Evolutionary conservation across 176 grass and related monocot species (phyloP), one percentile per base, ranked within the genome.

Genomic region (Bromus sterilis): DNA sequence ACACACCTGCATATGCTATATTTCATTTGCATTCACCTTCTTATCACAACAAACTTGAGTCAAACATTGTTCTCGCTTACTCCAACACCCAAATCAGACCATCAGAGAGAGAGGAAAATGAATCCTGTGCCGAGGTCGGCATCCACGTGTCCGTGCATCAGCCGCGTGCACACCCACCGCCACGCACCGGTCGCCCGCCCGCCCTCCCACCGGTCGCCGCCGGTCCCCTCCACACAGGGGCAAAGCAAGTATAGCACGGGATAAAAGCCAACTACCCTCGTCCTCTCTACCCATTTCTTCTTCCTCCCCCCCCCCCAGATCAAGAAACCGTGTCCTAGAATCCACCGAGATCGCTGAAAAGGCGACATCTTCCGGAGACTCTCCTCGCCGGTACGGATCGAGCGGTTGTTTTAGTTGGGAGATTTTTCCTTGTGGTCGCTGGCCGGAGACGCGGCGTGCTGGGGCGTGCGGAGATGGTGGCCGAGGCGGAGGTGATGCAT

Each of bases 401-500:
- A 49, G 78, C 63, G 29, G 30, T 15, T 41, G 39, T 9, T n/a
- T 14, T 9, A 10, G 34, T 18, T 56, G 66, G 18, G 25, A 58
- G 68, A 5, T 13, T 82, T 23, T 28, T 49, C 16, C 51, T 21
- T 37, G 26, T 40, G 40, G 70, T 71, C 28, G 62, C 78, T 64
- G 78, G 78, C 55, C 53, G 60, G 42, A 18, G 53, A 25, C 24
- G 28, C 29, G 41, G 67, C 58, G 44, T 42, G 2, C 31, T 0
- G 4, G 1, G 71, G 49, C 14, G 16, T 0, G 51, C 42, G 68
- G 91, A 85, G 48, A 98, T 98, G 96, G 96, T 98, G 64, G 96
- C 93, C 25, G 96, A 87, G 82, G 83, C 84, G 73, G 88, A 98
- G 86, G 80, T 89, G 63, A 91, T 95, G n/a, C 93, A 93, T 81